These are phyloP conservation scores for Penicillium sumatraense DNA, from an alignment of 2,329 filamentous ascomycete genomes.

Conservation along the genomic window DNA sequence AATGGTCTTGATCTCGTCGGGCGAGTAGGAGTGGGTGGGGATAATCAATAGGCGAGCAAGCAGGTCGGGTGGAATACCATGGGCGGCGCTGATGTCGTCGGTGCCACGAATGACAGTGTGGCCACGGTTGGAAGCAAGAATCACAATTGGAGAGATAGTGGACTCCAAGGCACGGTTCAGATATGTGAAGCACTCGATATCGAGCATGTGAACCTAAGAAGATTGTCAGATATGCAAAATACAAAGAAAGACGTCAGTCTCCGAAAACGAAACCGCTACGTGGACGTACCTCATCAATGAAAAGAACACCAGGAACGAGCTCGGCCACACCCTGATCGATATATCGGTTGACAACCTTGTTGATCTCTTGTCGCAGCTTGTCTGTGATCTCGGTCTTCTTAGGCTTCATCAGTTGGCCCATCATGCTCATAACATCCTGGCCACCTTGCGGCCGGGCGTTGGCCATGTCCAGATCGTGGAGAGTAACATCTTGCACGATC, in stretches of 20 bases:
- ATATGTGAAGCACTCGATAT: slow-evolving; percentile 98
- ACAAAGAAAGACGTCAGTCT: not conserved
- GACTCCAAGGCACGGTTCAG: slow-evolving; percentile 97
- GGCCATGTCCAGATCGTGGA: slow-evolving; percentile 95
- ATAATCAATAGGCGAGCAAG: slow-evolving; percentile 93
- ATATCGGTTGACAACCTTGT: slow-evolving; percentile 99
- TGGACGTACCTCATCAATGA: slow-evolving; percentile 86
- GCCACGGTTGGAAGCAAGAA: slow-evolving; percentile 95
- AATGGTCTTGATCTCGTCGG: slow-evolving; percentile 90
- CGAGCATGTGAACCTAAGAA: slow-evolving; percentile 92
- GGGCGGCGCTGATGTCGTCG: slow-evolving; percentile 76
- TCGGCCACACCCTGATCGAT: slow-evolving; percentile 98
- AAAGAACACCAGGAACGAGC: slow-evolving; percentile 95
- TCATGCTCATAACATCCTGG: slow-evolving; percentile 99
- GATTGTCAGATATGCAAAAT: slow-evolving; percentile 12
- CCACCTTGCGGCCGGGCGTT: slow-evolving; percentile 95
- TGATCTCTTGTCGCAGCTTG: slow-evolving; percentile 93
- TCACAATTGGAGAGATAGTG: slow-evolving; percentile 92
- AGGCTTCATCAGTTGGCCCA: slow-evolving; percentile 99
- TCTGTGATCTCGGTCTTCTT: slow-evolving; percentile 99
- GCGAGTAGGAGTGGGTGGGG: slow-evolving; percentile 86
- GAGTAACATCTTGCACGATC: slow-evolving; percentile 96
- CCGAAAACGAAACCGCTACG: slow-evolving; percentile 24
- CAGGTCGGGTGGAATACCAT: slow-evolving; percentile 93
- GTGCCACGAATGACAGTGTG: slow-evolving; percentile 91